Percentiles rank a stretch among this genome's conserved stretches.
Evolutionary conservation across 176 grass and related monocot species (phyloP).

Genomic region (Carex scoparia): DNA sequence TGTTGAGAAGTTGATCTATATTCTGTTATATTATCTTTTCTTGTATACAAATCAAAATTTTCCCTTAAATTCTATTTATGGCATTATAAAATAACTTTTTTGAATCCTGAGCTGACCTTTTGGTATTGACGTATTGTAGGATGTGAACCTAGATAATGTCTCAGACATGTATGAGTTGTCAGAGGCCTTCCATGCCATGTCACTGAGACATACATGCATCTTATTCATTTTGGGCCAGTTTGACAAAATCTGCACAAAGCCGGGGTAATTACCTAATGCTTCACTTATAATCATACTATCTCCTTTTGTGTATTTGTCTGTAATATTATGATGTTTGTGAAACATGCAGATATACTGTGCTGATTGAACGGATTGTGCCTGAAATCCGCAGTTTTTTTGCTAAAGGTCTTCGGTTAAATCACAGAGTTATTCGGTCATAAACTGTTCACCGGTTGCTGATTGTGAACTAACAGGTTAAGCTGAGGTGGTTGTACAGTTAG

Average conservation of each 20-base stretch:
- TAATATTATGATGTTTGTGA: background rate
- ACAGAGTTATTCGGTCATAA: slow-evolving; percentile 31
- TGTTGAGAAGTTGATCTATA: background rate
- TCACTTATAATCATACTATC: background rate
- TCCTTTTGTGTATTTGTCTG: background rate
- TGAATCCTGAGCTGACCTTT: slow-evolving; percentile 28
- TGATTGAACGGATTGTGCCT: slow-evolving; percentile 83
- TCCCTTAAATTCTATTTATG: slow-evolving; percentile 1
- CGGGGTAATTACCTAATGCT: slow-evolving; percentile 46
- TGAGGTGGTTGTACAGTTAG: slow-evolving; percentile 80
- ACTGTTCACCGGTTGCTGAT: slow-evolving; percentile 35
- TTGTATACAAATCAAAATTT: background rate
- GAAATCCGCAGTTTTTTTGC: slow-evolving; percentile 77
- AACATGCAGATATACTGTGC: slow-evolving; percentile 50
- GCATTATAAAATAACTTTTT: background rate
- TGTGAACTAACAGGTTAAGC: slow-evolving; percentile 49
- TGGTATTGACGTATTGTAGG: slow-evolving; percentile 37
- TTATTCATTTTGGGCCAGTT: slow-evolving; percentile 95
- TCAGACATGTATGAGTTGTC: slow-evolving; percentile 96
- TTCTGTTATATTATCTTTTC: background rate
- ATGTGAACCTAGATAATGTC: slow-evolving; percentile 81
- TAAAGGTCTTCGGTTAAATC: slow-evolving; percentile 63
- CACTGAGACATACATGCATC: slow-evolving; percentile 92
- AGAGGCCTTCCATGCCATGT: slow-evolving; percentile 86
- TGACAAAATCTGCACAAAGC: slow-evolving; percentile 66